Conservation (phyloP, 2,329 filamentous ascomycete species). For the Botrytis byssoidea region DNA sequence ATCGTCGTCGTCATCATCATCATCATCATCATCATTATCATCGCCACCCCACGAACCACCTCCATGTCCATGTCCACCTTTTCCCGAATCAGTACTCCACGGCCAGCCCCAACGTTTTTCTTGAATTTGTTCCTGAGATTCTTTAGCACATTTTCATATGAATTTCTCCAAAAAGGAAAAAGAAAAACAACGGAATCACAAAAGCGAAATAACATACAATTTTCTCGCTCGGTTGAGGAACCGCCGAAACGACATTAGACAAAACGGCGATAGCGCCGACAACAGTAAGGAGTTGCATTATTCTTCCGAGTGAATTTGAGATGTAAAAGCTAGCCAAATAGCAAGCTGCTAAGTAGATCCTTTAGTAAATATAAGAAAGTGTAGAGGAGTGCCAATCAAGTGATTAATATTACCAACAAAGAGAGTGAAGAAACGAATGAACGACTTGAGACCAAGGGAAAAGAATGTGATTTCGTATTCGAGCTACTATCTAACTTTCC, state of each 20-base stretch:
- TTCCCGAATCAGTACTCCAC: slow-evolving; percentile 13
- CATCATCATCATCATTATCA: background rate
- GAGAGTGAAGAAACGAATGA: background rate
- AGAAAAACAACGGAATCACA: no score
- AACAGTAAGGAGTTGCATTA: slow-evolving; percentile 26
- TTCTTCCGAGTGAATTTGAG: background rate
- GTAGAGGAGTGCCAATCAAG: background rate
- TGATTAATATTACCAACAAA: background rate
- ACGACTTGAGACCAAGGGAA: background rate
- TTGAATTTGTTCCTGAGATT: background rate
- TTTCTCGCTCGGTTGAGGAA: slow-evolving; percentile 8
- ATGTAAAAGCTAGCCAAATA: background rate
- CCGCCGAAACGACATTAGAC: slow-evolving; percentile 20
- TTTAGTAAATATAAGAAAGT: background rate
- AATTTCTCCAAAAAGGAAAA: no score
- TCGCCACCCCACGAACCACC: slow-evolving; percentile 3
- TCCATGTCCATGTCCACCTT: background rate
- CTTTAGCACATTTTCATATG: background rate
- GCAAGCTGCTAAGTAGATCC: no score
- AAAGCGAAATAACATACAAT: background rate
- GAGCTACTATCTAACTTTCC: background rate
- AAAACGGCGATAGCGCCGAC: slow-evolving; percentile 22
- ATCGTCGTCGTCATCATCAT: background rate
- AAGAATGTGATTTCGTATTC: background rate
- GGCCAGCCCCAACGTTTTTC: slow-evolving; percentile 12